These are phyloP conservation scores for Saraca asoca DNA, from an alignment of 331 rosid species.

Conservation along the genomic window DNA sequence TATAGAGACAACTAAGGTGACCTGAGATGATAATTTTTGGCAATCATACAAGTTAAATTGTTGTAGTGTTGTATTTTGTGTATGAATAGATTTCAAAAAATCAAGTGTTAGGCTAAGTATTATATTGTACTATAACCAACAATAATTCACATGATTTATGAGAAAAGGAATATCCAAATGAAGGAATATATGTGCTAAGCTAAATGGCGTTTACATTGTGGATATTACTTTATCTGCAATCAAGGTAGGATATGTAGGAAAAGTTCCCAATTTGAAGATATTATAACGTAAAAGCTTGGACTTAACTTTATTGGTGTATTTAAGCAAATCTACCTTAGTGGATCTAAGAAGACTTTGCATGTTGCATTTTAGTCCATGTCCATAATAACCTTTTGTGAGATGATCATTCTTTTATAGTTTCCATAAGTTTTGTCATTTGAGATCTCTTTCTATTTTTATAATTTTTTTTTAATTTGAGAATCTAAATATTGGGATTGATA, in stretches of 20 bases:
- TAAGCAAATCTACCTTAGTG: conserved; percentile 1
- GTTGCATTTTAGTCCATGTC: neutral
- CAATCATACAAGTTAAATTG: neutral
- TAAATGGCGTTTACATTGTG: neutral
- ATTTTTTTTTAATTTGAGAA: neutral
- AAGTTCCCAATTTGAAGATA: neutral
- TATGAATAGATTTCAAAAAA: neutral
- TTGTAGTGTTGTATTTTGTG: neutral
- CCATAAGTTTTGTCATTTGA: neutral
- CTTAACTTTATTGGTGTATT: neutral
- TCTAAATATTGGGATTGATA: neutral
- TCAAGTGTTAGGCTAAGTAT: neutral
- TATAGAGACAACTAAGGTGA: neutral
- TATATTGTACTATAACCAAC: neutral
- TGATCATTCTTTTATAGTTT: neutral
- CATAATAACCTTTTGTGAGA: neutral
- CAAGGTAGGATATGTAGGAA: no score
- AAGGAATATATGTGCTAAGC: neutral
- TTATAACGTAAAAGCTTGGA: neutral
- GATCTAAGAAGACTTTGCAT: neutral
- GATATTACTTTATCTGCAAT: neutral
- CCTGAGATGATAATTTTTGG: neutral
- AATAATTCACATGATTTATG: neutral
- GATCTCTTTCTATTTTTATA: conserved; percentile 8
- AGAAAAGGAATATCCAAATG: neutral